Percentiles rank a stretch among this genome's conserved stretches.
Evolutionary conservation across 192 early-diverging fungal genomes (phyloP).

Genomic region (Coemansia sp.): DNA sequence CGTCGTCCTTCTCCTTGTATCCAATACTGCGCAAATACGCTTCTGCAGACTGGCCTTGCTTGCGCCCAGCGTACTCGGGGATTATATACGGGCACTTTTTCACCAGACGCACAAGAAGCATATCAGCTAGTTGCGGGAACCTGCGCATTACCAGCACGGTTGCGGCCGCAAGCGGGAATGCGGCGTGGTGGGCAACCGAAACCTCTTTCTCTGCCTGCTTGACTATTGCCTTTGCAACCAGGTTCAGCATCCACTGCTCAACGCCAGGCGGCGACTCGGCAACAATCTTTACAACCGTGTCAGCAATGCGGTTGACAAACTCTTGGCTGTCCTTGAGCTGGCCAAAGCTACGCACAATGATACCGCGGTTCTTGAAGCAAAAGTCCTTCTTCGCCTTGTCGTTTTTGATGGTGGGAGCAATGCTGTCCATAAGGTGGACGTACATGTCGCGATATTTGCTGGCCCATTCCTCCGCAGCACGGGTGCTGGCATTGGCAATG

Average conservation of each 20-base stretch:
- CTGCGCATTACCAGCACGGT: constrained; percentile 31
- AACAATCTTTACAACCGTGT: constrained; percentile 20
- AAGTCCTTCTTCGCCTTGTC: constrained; percentile 15
- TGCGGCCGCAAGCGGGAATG: constrained; percentile 38
- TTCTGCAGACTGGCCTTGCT: constrained; percentile 17
- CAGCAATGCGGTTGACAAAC: constrained; percentile 26
- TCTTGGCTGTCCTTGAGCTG: constrained; percentile 51
- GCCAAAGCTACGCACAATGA: constrained; percentile 37
- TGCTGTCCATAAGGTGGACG: constrained; percentile 17
- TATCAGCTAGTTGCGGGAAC: constrained; percentile 28
- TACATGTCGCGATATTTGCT: constrained; percentile 36
- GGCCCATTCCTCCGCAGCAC: constrained; percentile 28
- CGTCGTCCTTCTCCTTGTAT: constrained; percentile 39
- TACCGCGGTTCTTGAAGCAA: constrained; percentile 42
- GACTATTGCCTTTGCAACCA: constrained; percentile 44
- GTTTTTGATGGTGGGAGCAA: constrained; percentile 20
- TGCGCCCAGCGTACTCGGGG: constrained; percentile 25
- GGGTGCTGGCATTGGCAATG: background rate
- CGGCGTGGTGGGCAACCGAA: constrained; percentile 24
- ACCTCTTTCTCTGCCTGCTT: constrained; percentile 51
- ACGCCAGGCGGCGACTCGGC: constrained; percentile 8
- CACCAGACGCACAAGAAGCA: constrained; percentile 43
- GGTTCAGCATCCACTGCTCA: constrained; percentile 46
- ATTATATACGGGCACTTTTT: constrained; percentile 53
- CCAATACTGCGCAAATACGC: constrained; percentile 35